Evolutionary conservation across 179 eudicot genomes (phyloP), one percentile per base, ranked within the genome.

Genomic region (Silene vulgaris): DNA sequence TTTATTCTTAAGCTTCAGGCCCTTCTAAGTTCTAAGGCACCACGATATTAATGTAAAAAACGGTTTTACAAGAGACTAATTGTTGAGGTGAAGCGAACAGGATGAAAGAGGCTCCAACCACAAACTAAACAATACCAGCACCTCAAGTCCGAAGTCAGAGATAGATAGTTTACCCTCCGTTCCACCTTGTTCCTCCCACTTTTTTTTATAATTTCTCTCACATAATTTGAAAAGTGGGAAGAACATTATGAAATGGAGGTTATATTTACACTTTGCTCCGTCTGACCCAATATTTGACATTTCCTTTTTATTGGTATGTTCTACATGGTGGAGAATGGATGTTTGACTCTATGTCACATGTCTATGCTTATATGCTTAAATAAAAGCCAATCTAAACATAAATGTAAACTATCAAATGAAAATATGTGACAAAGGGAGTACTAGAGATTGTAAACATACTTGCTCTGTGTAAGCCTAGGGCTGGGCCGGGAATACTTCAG

Each of bases 401-500:
- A 14, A 52, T 40, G 59, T 52, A 52, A 52, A 52, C 17, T 52
- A 50, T 52, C 4, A 2, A 52, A 52, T 52, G 59, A 52, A 11
- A 3, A 1, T 52, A 52, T 52, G 17, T 3, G 59, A 14, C 59
- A 13, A 17, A 52, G 17, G n/a, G 17, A 52, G 19, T 37, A 14
- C 21, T 71, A 16, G 28, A 12, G 3, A 45, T 64, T 52, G 45
- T 35, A 12, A 71, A 76, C 96, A 79, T 89, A 93, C 99, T 95
- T 95, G 80, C 90, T 80, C 79, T 95, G 93, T 29, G 97, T 89
- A 45, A 93, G 97, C 88, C 95, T 89, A 61, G 99, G 97, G 83
- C 97, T 93, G 32, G 99, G 99, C 29, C 96, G 97, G 23, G 97
- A 87, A 72, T 96, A 91, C 83, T 96, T 96, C 85, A 96, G 80